Base-by-base conservation (phyloP, 495 filamentous ascomycete species). In the Hyphodiscus hymeniophilus region DNA sequence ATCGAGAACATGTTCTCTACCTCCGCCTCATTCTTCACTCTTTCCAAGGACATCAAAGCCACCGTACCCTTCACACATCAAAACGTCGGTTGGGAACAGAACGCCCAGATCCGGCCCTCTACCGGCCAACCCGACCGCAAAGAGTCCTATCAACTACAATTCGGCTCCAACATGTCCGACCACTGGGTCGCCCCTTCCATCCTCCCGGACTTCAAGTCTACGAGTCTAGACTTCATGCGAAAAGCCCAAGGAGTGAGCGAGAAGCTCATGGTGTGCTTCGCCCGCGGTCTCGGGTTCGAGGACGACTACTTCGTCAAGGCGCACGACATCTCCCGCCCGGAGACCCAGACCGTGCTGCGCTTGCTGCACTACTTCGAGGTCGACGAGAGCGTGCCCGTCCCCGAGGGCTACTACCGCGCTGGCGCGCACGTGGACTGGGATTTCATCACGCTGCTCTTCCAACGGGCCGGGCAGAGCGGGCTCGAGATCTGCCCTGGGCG, bases 401-500 rank as follows among this genome's bases (percentile, higher is more conserved):
- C 75, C 0, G 63, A 72, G 7, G 71, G 62, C 6, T 80, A 80
- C 59, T 74, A 76, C 60, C 72, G 81, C 28, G 79, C 80, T 2
- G 80, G 81, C 39, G 74, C 79, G 43, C 81, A 84, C 59, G 74
- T 76, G 0, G 81, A 83, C 54, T 82, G 74, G 70, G 78, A 73
- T 48, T 76, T 77, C 55, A 53, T 83, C 20, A 82, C 81, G 7
- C 60, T 85, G 48, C 68, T 84, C n/a, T 82, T 82, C 60, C 81
- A 84, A 60, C 71, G 71, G 15, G 67, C 73, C 2, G 79, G 78
- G 0, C 75, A 84, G 62, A 70, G 67, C 49, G 79, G 80, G 4
- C 63, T 84, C 7, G 80, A 84, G 59, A 79, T 84, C 32, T 85
- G 80, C 54, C 81, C 79, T 0, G 80, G 79, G 1, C 65, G 81